Base-by-base conservation (phyloP, 345 rosid genomes). In the Rhodamnia argentea region DNA sequence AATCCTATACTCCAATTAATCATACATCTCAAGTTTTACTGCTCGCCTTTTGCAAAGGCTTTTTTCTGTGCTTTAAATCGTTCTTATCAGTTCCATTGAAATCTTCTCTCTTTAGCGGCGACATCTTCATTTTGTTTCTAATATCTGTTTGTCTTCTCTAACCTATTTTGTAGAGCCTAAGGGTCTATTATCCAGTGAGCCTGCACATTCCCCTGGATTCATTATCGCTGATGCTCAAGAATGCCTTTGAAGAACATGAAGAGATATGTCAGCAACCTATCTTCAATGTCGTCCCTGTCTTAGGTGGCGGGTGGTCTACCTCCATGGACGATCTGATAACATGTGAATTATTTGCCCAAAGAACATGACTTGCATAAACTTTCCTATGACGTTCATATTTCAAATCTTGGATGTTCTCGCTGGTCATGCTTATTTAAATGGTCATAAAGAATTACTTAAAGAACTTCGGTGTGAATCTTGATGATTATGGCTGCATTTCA, bases 281-380 rank as follows among this genome's bases (percentile, higher is more conserved):
- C 84, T 93, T 92, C 90, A 96, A 89, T 88, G 87, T 96, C 20
- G 92, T 95, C 85, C 98, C 98, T 0, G 96, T 95, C 52, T 78
- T 93, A 47, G 94, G 95, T 88, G 89, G 92, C 64, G 98, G 99
- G 37, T 90, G 84, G 83, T 93, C 94, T 50, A 90, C 90, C 50
- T 87, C 92, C 22, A 91, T 94, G 85, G 91, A 95, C 81, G 90
- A 94, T 89, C 44, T 94, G 85, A 88, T 97, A 88, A 90, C 96
- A 6, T 95, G 95, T 83, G 99, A 95, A 86, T 87, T 95, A 82
- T 89, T 95, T 60, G 93, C 96, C 15, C 91, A 86, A 85, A 95
- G 90, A 90, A 91, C 89, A 44, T 94, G 92, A 92, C 81, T 37
- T 22, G 47, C 81, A 10, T 0, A 22, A 18, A 32, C 81, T 40